Percentiles rank a stretch among this genome's conserved stretches.
Evolutionary conservation across 495 filamentous ascomycete species (phyloP).

Genomic region (Hypoxylon fuscum): DNA sequence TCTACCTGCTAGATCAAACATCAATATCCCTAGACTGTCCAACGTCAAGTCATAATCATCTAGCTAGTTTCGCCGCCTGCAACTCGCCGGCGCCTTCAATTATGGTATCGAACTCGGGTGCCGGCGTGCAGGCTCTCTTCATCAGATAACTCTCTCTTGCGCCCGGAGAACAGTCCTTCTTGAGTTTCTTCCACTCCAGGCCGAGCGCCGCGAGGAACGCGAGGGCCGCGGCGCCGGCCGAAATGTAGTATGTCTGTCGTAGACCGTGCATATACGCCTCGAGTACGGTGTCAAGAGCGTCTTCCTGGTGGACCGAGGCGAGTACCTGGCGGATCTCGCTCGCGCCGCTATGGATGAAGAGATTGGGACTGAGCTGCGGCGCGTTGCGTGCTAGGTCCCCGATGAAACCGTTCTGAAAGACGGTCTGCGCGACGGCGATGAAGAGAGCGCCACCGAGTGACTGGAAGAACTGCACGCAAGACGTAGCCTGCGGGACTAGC

Average conservation of each 20-base stretch:
- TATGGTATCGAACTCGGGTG: slow-evolving; percentile 29
- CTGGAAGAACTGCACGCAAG: slow-evolving; percentile 73
- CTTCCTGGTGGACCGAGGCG: slow-evolving; percentile 35
- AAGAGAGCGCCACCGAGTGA: slow-evolving; percentile 75
- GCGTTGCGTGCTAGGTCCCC: slow-evolving; percentile 38
- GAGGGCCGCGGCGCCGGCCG: slow-evolving; percentile 48
- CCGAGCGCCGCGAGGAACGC: slow-evolving; percentile 52
- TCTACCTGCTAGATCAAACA: too few species aligned
- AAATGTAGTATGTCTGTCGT: slow-evolving; percentile 55
- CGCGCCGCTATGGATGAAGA: slow-evolving; percentile 58
- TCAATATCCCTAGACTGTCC: too few species aligned
- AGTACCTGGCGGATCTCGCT: slow-evolving; percentile 52
- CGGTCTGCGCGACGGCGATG: slow-evolving; percentile 69
- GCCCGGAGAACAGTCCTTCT: slow-evolving; percentile 6
- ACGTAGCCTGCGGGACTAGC: slow-evolving; percentile 69
- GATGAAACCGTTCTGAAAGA: slow-evolving; percentile 71
- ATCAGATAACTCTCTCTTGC: background rate
- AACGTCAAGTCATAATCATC: background rate
- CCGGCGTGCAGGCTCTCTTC: slow-evolving; percentile 24
- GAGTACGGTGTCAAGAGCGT: slow-evolving; percentile 46
- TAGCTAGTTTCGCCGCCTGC: slow-evolving; percentile 18
- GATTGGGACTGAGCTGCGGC: slow-evolving; percentile 43
- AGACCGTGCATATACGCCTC: slow-evolving; percentile 56
- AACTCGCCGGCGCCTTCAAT: slow-evolving; percentile 31
- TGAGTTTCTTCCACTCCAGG: slow-evolving; percentile 59